Percentiles rank a stretch among this genome's conserved stretches.
Evolutionary conservation across 345 rosid species (phyloP).

Genomic region (Camelina neglecta): DNA sequence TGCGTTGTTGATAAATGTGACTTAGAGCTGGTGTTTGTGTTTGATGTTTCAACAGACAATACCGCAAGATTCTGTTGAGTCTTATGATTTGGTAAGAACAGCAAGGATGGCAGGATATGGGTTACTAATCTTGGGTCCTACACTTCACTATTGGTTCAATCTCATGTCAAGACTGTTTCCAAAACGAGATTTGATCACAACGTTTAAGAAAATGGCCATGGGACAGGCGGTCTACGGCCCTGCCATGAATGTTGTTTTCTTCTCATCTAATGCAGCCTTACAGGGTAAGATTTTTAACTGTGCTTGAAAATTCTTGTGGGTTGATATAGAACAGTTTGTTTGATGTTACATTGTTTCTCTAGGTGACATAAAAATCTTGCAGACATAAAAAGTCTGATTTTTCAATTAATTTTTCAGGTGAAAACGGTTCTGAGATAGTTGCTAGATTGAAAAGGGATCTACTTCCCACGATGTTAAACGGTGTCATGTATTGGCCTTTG

Average conservation of each 20-base stretch:
- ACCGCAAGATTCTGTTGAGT: conserved; percentile 48
- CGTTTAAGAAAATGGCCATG: conserved; percentile 86
- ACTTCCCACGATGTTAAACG: conserved; percentile 73
- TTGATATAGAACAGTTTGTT: not conserved
- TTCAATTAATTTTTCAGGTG: conserved; percentile 57
- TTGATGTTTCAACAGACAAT: conserved; percentile 54
- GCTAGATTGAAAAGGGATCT: conserved; percentile 83
- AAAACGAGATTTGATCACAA: conserved; percentile 69
- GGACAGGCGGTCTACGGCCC: conserved; percentile 87
- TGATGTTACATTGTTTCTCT: not conserved
- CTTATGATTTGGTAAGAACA: conserved; percentile 80
- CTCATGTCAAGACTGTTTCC: conserved; percentile 76
- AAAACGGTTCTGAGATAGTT: conserved; percentile 63
- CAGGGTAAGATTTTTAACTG: conserved; percentile 57
- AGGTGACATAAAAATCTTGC: not conserved
- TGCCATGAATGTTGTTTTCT: conserved; percentile 75
- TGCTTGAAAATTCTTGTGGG: not conserved
- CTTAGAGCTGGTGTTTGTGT: conserved; percentile 13
- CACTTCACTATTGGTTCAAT: conserved; percentile 87
- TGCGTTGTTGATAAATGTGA: not conserved
- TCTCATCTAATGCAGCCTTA: conserved; percentile 70
- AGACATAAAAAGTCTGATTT: not conserved
- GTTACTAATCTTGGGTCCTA: conserved; percentile 72
- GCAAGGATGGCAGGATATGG: conserved; percentile 91
- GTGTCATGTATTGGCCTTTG: conserved; percentile 88